Base-by-base conservation (phyloP, 2,329 filamentous ascomycete genomes). In the Xylariaceae sp. region DNA sequence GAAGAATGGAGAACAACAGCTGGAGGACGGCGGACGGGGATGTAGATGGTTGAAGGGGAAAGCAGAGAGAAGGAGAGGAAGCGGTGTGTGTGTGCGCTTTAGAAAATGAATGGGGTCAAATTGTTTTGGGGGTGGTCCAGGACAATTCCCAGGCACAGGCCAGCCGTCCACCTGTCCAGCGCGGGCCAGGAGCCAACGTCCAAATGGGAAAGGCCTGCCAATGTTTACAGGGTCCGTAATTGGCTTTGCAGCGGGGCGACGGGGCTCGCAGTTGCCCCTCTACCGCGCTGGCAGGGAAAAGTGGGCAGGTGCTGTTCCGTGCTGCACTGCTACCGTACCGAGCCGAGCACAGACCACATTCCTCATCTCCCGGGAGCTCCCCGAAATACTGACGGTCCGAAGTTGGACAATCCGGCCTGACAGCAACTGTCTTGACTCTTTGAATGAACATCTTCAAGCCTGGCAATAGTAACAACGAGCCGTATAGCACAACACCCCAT, bases 21-120 rank as follows among this genome's bases (percentile, higher is more conserved):
- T 36, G 40, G 35, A 22, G 37, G 40, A 33, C 32, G 47, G 44
- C 43, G 43, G 39, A 38, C 40, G 42, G 45, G 38, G 55, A 53
- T 54, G 43, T 39, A 39, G 50, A n/a, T 50, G 48, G 44, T 48
- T 50, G 47, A 45, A 46, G 48, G 50, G 42, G 46, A 41, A 49
- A 41, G 41, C 43, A 53, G 42, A 49, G 37, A 42, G 41, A 40
- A 46, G 46, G 40, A 51, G 52, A 52, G 48, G 48, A 54, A 39
- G 32, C 34, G 42, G 37, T 34, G 52, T 48, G 48, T 52, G 46
- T 28, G 33, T 30, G 26, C 41, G 48, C 37, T 40, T n/a, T 32
- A n/a, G 16, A 32, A 45, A 38, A 39, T 33, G 38, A 28, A 31
- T 49, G 38, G 44, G 47, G 42, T 44, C 31, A 3, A 42, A 37